phyloP scores from a whole-genome alignment of 2,329 filamentous ascomycete genomes.

The Alternaria sp. region DNA sequence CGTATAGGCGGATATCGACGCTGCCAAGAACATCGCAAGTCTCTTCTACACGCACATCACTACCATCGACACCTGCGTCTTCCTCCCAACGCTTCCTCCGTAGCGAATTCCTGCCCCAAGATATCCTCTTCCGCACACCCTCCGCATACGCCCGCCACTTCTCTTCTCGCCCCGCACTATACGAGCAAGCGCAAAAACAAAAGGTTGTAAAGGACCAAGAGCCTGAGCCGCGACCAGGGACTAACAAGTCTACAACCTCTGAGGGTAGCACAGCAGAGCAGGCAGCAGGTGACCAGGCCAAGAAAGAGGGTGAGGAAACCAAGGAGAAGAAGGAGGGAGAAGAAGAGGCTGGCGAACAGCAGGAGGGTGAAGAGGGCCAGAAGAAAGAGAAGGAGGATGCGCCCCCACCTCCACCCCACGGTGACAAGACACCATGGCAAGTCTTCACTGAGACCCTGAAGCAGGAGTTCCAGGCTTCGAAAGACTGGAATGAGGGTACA shows the following conservation, averaged over 20 bases:
- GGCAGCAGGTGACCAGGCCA: slow-evolving; percentile 47
- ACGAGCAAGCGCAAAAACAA: slow-evolving; percentile 49
- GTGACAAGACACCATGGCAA: slow-evolving; percentile 98
- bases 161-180: slow-evolving; percentile 50
- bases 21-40: slow-evolving; percentile 30
- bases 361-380: slow-evolving; percentile 54
- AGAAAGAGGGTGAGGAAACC: slow-evolving; percentile 55
- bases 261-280: slow-evolving; percentile 45
- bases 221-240: slow-evolving; percentile 33
- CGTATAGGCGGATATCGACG: slow-evolving; percentile 59
- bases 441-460: slow-evolving; percentile 98
- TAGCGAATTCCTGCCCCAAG: slow-evolving; percentile 55
- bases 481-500: slow-evolving; percentile 99
- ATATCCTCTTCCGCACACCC: slow-evolving; percentile 53
- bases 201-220: slow-evolving; percentile 46
- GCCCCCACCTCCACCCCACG: slow-evolving; percentile 92
- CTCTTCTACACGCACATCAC: slow-evolving; percentile 36
- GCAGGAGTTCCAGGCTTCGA: slow-evolving; percentile 92
- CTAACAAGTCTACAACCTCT: slow-evolving; percentile 55
- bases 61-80: slow-evolving; percentile 22
- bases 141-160: slow-evolving; percentile 57
- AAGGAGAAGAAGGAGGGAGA: slow-evolving; percentile 55
- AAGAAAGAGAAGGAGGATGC: slow-evolving; percentile 71
- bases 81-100: slow-evolving; percentile 48
- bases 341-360: slow-evolving; percentile 58